Evolutionary conservation across 2,329 filamentous ascomycete genomes (phyloP).

Genomic region (Nothomitra cinnamomea): DNA sequence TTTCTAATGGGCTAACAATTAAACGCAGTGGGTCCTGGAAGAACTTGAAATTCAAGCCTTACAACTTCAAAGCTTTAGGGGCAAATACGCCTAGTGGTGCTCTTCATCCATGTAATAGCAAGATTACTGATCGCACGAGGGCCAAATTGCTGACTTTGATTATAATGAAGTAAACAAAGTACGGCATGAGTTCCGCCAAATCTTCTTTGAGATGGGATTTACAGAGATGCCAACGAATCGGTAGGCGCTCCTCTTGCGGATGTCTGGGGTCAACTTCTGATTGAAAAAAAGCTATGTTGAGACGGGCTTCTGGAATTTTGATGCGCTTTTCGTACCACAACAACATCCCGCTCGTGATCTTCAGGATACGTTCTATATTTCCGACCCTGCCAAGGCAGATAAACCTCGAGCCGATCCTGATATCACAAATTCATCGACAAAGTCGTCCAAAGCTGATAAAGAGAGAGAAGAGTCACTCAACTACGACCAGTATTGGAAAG

Average conservation of each 20-base stretch:
- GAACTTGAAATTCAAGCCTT: conserved; percentile 71
- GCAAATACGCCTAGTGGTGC: conserved; percentile 30
- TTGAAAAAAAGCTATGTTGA: conserved; percentile 53
- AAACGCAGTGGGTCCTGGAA: conserved; percentile 62
- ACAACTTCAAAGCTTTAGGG: conserved; percentile 59
- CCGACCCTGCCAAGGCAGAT: conserved; percentile 66
- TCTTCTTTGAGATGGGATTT: conserved; percentile 99
- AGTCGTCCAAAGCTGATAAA: conserved; percentile 27
- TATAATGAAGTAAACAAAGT: conserved; percentile 73
- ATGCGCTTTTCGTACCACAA: conserved; percentile 88
- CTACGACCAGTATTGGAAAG: conserved; percentile 77
- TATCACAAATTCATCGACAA: conserved; percentile 21
- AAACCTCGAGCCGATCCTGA: conserved; percentile 39
- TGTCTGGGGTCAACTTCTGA: conserved; percentile 2
- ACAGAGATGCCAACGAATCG: conserved; percentile 92
- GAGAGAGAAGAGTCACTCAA: conserved; percentile 39
- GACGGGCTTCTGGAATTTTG: conserved; percentile 98
- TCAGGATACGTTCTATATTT: conserved; percentile 98
- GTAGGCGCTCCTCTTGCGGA: conserved; percentile 17
- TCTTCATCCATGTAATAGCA: conserved; percentile 27
- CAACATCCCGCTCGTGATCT: conserved; percentile 95
- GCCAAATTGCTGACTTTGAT: conserved; percentile 43
- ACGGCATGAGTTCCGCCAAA: conserved; percentile 84
- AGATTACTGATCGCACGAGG: conserved; percentile 32
- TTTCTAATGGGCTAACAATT: conserved; percentile 3